Conservation (phyloP, 108 stramenopile species). For the Pseudonitzschia multistriata region DNA sequence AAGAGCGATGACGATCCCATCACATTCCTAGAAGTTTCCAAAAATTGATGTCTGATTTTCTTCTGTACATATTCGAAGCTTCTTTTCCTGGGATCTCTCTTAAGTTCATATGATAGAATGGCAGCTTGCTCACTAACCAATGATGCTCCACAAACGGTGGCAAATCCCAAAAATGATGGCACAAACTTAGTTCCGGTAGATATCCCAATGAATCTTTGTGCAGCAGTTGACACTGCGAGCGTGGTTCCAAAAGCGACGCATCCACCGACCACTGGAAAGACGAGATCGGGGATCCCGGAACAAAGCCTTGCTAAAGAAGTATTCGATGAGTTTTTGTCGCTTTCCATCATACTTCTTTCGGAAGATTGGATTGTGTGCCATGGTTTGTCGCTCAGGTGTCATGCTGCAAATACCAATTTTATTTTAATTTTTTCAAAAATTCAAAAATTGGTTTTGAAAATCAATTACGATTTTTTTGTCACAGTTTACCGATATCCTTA, state of each 20-base stretch:
- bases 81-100: slow-evolving; percentile 17
- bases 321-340: not conserved
- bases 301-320: not conserved
- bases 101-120: slow-evolving; percentile 28
- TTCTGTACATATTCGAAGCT: not conserved
- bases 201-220: slow-evolving; percentile 59
- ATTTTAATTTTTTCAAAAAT: too few relatives aligned
- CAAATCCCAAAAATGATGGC: slow-evolving; percentile 50
- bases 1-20: not conserved
- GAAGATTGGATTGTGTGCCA: not conserved
- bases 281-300: not conserved
- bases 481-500: not conserved
- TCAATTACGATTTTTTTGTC: not conserved
- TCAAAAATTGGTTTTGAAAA: too few relatives aligned
- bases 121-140: slow-evolving; percentile 51
- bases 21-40: slow-evolving; percentile 2
- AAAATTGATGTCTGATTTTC: not conserved
- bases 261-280: slow-evolving; percentile 37
- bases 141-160: slow-evolving; percentile 69
- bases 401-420: too few relatives aligned
- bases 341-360: not conserved
- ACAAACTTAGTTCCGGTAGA: slow-evolving; percentile 66
- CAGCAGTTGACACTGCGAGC: slow-evolving; percentile 46
- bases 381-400: too few relatives aligned
- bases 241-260: slow-evolving; percentile 43